Evolutionary conservation across 2,329 filamentous ascomycete genomes (phyloP).

Genomic region (Diaporthe sp.): DNA sequence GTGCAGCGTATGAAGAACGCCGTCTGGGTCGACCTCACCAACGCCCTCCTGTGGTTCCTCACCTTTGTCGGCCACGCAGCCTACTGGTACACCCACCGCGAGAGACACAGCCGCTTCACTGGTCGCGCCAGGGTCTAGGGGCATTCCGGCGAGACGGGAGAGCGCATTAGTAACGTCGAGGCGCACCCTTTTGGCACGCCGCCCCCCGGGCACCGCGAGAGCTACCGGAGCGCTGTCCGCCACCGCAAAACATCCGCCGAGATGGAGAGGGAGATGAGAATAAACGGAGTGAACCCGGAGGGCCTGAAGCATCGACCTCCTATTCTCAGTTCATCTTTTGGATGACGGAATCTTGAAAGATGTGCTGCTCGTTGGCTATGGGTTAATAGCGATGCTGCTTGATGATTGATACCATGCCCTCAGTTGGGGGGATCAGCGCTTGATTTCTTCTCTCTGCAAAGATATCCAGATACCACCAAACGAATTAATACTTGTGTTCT

Average conservation of each 20-base stretch:
- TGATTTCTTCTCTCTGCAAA: constrained; percentile 35
- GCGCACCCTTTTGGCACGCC: constrained; percentile 6
- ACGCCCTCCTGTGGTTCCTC: constrained; percentile 82
- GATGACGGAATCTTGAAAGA: neutral
- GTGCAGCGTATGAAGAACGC: constrained; percentile 86
- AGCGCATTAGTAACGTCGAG: neutral
- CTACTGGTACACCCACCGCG: constrained; percentile 72
- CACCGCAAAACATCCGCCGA: neutral
- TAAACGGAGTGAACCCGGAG: neutral
- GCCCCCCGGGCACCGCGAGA: neutral
- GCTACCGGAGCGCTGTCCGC: neutral
- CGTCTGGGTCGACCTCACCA: constrained; percentile 85
- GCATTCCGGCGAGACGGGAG: neutral
- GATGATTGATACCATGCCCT: constrained; percentile 27
- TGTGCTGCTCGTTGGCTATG: neutral
- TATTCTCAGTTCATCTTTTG: neutral
- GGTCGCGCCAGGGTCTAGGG: constrained; percentile 68
- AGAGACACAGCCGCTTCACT: constrained; percentile 69
- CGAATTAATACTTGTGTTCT: constrained; percentile 1
- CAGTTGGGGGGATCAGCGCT: constrained; percentile 22
- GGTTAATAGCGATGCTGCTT: constrained; percentile 8
- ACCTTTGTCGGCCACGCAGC: constrained; percentile 68
- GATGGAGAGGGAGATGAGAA: neutral
- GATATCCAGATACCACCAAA: constrained; percentile 40
- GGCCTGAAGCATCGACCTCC: neutral